A percentile compares a stretch with the other conserved stretches of the same genome.
Evolutionary conservation across 371 early-diverging fungal genomes (phyloP).

Genomic region (Zopfochytrium polystomum): DNA sequence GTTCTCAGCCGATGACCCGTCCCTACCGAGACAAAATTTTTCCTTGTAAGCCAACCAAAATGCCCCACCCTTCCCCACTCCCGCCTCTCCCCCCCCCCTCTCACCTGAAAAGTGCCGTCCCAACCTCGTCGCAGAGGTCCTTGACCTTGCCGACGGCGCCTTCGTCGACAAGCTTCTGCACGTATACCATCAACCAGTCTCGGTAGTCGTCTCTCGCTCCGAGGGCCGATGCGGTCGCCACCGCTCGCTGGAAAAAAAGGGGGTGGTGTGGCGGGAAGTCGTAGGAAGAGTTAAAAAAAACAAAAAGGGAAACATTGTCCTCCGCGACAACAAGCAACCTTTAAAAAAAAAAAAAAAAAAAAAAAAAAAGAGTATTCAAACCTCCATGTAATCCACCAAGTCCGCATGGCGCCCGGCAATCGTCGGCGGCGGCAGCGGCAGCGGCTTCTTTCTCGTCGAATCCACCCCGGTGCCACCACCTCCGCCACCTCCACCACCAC

Average conservation of each 20-base stretch:
- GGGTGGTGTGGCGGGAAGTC: no score
- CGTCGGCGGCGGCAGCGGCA: slow-evolving; percentile 14
- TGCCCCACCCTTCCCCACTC: background rate
- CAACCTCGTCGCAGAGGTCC: slow-evolving; percentile 69
- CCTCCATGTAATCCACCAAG: slow-evolving; percentile 14
- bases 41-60: background rate
- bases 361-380: no score
- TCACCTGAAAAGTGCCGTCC: background rate
- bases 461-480: no score
- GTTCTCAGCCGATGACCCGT: background rate
- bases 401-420: slow-evolving; percentile 15
- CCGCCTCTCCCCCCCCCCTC: slow-evolving; percentile 1
- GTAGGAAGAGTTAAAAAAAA: no score
- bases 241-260: slow-evolving; percentile 38
- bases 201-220: slow-evolving; percentile 61
- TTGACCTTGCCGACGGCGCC: slow-evolving; percentile 57
- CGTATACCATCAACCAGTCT: slow-evolving; percentile 67
- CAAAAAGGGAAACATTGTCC: background rate
- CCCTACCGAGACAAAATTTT: background rate
- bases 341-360: background rate
- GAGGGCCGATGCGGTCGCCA: slow-evolving; percentile 60
- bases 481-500: no score
- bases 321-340: background rate
- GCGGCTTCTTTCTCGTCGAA: slow-evolving; percentile 18
- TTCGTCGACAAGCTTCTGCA: slow-evolving; percentile 64